phyloP scores from a whole-genome alignment of 805 yeast genomes.

The Zygoascus flipseniorum region DNA sequence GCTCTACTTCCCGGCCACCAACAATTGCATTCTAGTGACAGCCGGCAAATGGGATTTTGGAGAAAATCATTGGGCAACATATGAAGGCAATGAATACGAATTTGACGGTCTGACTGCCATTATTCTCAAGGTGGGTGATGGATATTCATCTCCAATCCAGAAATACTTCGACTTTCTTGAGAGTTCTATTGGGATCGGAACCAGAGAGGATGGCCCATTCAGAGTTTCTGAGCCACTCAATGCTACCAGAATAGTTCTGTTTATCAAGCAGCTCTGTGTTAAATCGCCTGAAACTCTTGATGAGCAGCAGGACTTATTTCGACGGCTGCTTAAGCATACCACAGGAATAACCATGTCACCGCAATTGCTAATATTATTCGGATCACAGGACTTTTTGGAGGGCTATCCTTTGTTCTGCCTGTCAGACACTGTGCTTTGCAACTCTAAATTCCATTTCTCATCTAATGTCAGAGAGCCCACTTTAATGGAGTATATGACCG shows the following conservation, averaged over 20 bases:
- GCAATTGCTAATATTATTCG: conserved; percentile 3
- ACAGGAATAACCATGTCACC: neutral
- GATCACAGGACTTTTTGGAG: conserved; percentile 1
- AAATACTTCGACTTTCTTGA: neutral
- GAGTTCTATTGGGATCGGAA: neutral
- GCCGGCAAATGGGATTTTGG: neutral
- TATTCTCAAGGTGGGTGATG: neutral
- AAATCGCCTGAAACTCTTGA: neutral
- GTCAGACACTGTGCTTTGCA: neutral
- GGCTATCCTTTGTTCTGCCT: neutral
- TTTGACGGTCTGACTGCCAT: neutral
- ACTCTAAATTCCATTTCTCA: neutral
- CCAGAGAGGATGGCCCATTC: neutral
- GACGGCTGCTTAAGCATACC: neutral
- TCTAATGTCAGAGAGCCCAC: neutral
- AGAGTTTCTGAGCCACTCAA: neutral
- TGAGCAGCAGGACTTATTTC: neutral
- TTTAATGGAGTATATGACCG: neutral
- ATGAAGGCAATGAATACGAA: neutral
- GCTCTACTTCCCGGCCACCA: neutral
- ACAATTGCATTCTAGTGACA: neutral
- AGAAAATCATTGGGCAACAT: neutral
- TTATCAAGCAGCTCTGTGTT: neutral
- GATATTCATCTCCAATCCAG: neutral
- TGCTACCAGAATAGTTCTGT: neutral